A percentile compares a stretch with the other conserved stretches of the same genome.
Conservation (phyloP, 768 basidiomycete species). For the Hemileccinum impolitum region DNA sequence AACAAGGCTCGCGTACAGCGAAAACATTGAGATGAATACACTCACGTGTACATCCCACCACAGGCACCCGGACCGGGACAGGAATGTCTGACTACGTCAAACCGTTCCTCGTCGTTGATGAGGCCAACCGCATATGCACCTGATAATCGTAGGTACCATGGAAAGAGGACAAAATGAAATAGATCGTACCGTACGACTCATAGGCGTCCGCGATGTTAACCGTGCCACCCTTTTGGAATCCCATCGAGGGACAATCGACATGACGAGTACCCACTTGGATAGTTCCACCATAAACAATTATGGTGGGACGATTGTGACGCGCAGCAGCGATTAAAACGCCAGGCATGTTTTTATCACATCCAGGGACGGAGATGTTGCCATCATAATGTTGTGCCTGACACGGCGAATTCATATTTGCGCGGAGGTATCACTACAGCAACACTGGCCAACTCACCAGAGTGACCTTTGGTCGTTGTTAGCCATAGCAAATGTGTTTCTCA, state of each 20-base stretch:
- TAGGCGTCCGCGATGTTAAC: conserved; percentile 85
- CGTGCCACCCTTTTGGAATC: conserved; percentile 71
- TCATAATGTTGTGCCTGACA: conserved; percentile 85
- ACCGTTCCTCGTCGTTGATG: conserved; percentile 75
- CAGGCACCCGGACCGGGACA: conserved; percentile 85
- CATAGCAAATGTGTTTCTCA: background rate
- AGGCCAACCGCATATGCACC: conserved; percentile 75
- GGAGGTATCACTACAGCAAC: background rate
- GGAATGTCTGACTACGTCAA: conserved; percentile 82
- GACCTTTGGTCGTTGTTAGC: conserved; percentile 38
- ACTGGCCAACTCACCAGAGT: conserved; percentile 42
- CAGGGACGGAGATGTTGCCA: conserved; percentile 81
- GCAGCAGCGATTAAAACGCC: conserved; percentile 84
- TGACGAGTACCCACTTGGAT: conserved; percentile 75
- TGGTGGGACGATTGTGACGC: conserved; percentile 83
- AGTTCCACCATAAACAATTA: conserved; percentile 85
- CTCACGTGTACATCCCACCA: conserved; percentile 84
- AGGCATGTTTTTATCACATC: conserved; percentile 94
- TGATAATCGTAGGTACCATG: conserved; percentile 24
- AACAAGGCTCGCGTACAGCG: background rate
- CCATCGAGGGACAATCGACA: conserved; percentile 78
- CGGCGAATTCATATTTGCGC: conserved; percentile 1
- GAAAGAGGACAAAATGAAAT: background rate
- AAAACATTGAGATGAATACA: conserved; percentile 5
- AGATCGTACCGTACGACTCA: conserved; percentile 67